Conservation (phyloP, 2,329 filamentous ascomycete species). For the Penicillium brasilianum region DNA sequence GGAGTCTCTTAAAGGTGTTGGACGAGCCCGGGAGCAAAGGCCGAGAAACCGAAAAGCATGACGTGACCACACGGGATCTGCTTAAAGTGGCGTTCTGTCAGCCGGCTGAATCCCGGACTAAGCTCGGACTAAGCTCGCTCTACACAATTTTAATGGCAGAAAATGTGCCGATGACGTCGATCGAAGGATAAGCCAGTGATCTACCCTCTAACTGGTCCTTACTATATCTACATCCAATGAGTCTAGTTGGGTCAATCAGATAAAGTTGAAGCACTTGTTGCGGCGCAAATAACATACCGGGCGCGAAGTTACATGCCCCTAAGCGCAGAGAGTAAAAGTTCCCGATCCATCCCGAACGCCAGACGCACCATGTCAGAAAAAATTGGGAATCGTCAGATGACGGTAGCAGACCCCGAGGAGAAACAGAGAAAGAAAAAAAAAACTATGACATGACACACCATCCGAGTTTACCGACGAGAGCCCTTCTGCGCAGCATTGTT, state of each 20-base stretch:
- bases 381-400: slow-evolving; percentile 17
- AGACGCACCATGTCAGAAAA: slow-evolving; percentile 18
- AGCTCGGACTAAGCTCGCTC: slow-evolving; percentile 13
- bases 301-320: slow-evolving; percentile 26
- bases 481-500: slow-evolving; percentile 50
- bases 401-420: neutral
- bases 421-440: slow-evolving; percentile 9
- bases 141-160: neutral
- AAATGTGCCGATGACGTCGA: neutral
- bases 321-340: slow-evolving; percentile 19
- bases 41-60: slow-evolving; percentile 32
- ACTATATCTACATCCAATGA: neutral
- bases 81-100: slow-evolving; percentile 11
- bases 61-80: slow-evolving; percentile 35
- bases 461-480: slow-evolving; percentile 33
- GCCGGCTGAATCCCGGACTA: slow-evolving; percentile 19
- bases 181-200: neutral
- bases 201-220: slow-evolving; percentile 6
- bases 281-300: slow-evolving; percentile 17
- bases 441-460: slow-evolving; percentile 4
- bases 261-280: slow-evolving; percentile 14
- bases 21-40: slow-evolving; percentile 29
- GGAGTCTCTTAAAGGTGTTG: slow-evolving; percentile 13
- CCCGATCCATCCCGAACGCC: slow-evolving; percentile 33
- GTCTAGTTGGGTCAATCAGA: neutral